Evolutionary conservation across 345 rosid species (phyloP).

Genomic region (Brassica cretica): DNA sequence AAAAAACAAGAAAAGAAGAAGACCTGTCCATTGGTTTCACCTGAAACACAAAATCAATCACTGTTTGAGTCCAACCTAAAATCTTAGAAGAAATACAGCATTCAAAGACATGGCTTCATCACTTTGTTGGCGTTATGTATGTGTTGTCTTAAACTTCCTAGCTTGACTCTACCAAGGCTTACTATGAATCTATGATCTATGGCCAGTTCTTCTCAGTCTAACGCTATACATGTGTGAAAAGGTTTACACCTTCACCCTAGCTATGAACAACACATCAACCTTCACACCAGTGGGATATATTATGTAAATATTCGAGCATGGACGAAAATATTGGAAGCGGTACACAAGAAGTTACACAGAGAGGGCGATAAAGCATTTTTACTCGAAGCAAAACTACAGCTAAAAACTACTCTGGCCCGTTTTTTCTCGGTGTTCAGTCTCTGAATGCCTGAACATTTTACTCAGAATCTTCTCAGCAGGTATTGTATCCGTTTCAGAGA

Average conservation of each 20-base stretch:
- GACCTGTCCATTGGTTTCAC: conserved; percentile 19
- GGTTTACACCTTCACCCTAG: background rate
- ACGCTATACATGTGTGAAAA: background rate
- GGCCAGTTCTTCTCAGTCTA: background rate
- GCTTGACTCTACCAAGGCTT: background rate
- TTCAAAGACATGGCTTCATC: conserved; percentile 5
- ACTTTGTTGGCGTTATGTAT: conserved; percentile 2
- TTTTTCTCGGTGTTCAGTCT: conserved; percentile 69
- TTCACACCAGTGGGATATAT: background rate
- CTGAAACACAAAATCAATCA: conserved; percentile 22
- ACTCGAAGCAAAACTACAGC: too few relatives aligned
- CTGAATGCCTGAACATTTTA: conserved; percentile 76
- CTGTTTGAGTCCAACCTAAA: background rate
- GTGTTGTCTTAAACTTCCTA: conserved; percentile 1
- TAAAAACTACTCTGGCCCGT: conserved; percentile 79
- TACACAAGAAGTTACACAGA: background rate
- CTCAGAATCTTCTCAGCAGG: conserved; percentile 76
- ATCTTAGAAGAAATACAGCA: background rate
- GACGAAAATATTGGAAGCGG: background rate
- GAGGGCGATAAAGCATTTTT: too few relatives aligned
- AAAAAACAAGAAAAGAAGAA: background rate
- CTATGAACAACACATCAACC: conserved; percentile 10
- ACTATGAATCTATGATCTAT: too few relatives aligned
- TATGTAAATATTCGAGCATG: conserved; percentile 1
- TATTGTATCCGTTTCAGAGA: conserved; percentile 59